Evolutionary conservation across 805 yeast genomes (phyloP).

Genomic region (Saturnispora zaruensis): DNA sequence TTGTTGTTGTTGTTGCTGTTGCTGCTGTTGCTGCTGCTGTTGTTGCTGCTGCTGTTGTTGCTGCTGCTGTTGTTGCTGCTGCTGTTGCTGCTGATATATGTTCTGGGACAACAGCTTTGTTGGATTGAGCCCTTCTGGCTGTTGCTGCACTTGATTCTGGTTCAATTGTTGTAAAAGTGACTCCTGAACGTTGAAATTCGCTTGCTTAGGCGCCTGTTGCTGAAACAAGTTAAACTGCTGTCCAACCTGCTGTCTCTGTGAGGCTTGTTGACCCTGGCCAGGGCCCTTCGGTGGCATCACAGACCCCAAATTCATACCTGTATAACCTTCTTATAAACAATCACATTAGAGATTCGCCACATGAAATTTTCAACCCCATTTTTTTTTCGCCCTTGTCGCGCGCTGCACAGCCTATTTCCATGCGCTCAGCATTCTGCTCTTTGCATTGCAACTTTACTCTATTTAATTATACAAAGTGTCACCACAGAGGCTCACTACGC

Average conservation of each 20-base stretch:
- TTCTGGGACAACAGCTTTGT: slow-evolving; percentile 33
- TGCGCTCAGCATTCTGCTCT: background rate
- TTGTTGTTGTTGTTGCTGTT: slow-evolving; percentile 14
- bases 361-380: background rate
- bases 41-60: slow-evolving; percentile 22
- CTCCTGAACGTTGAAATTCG: slow-evolving; percentile 5
- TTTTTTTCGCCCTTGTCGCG: background rate
- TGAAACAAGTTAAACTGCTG: slow-evolving; percentile 8
- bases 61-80: background rate
- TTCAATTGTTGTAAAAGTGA: slow-evolving; percentile 2
- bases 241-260: background rate
- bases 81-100: slow-evolving; percentile 23
- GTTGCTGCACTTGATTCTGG: slow-evolving; percentile 14
- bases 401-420: background rate
- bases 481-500: background rate
- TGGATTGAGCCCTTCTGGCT: slow-evolving; percentile 25
- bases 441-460: background rate
- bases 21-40: slow-evolving; percentile 13
- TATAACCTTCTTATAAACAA: background rate
- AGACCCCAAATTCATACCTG: background rate
- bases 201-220: slow-evolving; percentile 19
- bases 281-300: slow-evolving; percentile 1
- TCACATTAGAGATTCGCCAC: background rate
- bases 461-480: background rate
- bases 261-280: slow-evolving; percentile 7